These are phyloP conservation scores for Metarhizium guizhouense DNA, from an alignment of 2,329 filamentous ascomycete species.

Conservation along the genomic window DNA sequence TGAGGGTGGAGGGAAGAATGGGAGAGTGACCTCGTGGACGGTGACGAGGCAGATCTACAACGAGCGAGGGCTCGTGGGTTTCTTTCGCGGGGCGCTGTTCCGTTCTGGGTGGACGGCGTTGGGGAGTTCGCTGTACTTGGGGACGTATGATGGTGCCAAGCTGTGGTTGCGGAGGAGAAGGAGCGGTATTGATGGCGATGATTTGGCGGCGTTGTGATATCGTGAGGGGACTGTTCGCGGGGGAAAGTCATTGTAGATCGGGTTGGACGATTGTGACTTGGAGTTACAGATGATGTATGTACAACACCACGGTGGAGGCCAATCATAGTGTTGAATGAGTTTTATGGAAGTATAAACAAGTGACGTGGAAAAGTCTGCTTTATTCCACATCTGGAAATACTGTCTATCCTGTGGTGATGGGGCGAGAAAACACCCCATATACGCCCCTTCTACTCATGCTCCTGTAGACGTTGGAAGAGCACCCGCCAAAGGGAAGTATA, in stretches of 20 bases:
- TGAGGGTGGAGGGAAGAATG: slow-evolving; percentile 13
- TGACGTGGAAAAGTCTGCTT: background rate
- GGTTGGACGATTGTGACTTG: background rate
- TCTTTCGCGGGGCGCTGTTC: slow-evolving; percentile 69
- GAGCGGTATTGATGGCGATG: slow-evolving; percentile 23
- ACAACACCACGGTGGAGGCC: background rate
- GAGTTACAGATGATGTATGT: background rate
- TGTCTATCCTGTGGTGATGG: background rate
- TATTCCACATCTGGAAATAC: background rate
- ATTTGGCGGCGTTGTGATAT: slow-evolving; percentile 21
- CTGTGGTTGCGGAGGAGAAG: slow-evolving; percentile 45
- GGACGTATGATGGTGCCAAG: slow-evolving; percentile 75
- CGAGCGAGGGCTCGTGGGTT: slow-evolving; percentile 59
- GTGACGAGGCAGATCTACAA: slow-evolving; percentile 57
- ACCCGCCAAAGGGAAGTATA: background rate
- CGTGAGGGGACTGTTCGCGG: slow-evolving; percentile 3
- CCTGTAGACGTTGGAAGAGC: no score
- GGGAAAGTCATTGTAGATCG: background rate
- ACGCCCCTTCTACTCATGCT: no score
- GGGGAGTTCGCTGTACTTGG: slow-evolving; percentile 76
- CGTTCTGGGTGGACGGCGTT: slow-evolving; percentile 74
- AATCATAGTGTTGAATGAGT: background rate
- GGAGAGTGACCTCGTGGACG: slow-evolving; percentile 27
- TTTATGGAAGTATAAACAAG: background rate
- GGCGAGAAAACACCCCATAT: background rate